Conservation (phyloP, 768 basidiomycete genomes). For the Boletus sp. region DNA sequence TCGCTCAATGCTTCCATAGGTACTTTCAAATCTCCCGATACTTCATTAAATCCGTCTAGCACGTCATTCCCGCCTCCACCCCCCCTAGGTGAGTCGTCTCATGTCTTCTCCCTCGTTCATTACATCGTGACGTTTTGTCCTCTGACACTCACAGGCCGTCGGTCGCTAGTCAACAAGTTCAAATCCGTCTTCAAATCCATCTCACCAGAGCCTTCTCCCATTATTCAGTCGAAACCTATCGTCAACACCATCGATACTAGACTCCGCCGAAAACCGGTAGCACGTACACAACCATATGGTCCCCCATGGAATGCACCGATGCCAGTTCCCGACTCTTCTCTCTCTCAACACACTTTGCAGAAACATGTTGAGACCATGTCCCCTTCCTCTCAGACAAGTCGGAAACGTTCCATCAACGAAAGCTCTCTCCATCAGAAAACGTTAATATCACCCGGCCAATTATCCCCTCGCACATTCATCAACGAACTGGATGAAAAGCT, state of each 20-base stretch:
- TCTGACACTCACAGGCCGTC: conserved; percentile 3
- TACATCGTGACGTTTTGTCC: not conserved
- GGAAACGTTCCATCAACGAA: not conserved
- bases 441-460: not conserved
- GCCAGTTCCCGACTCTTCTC: conserved; percentile 14
- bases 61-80: not conserved
- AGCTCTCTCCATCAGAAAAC: not conserved
- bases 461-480: conserved; percentile 19
- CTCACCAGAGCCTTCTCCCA: conserved; percentile 4
- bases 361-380: not conserved
- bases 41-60: not conserved
- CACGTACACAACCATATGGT: conserved; percentile 38
- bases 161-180: conserved; percentile 14
- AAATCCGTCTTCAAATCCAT: conserved; percentile 23
- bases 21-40: not conserved
- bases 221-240: conserved; percentile 2
- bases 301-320: conserved; percentile 35
- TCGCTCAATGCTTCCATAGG: conserved; percentile 2
- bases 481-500: conserved; percentile 21
- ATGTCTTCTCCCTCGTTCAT: not conserved
- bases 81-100: not conserved
- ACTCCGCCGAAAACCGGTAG: conserved; percentile 23
- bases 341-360: not conserved
- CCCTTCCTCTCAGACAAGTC: not conserved
- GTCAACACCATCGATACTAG: conserved; percentile 14